Base-by-base conservation (phyloP, 2,329 filamentous ascomycete species). In the Phialophora macrospora region DNA sequence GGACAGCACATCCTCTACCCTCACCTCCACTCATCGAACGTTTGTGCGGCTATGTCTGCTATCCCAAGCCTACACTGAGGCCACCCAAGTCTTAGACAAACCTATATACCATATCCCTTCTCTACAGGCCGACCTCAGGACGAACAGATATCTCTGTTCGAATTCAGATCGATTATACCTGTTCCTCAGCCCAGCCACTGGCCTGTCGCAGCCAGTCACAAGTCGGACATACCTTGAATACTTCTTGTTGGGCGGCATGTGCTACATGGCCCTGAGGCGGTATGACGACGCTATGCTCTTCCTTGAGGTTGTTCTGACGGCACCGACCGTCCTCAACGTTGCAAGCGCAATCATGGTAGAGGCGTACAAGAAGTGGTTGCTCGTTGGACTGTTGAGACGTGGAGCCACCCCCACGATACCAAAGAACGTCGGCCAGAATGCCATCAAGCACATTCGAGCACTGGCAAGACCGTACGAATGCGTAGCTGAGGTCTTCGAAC, bases 311-410 rank as follows among this genome's bases (percentile, higher is more conserved):
- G 85, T 87, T 51, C 81, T 96, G 41, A 85, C 88, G 2, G 88
- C 88, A 64, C 91, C 93, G 0, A 81, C 83, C 0, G 82, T 81
- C 59, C 88, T 88, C 22, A 80, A 83, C 34, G 83, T 86, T 41
- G 82, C 87, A 12, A 94, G 89, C 76, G 89, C 88, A 75, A 83
- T 96, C 58, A 95, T 95, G 90, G 82, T 90, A 3, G 92, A 97
- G 70, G 91, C 92, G 5, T 94, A 96, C 81, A 96, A 94, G 79
- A 96, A 94, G 77, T 97, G 92, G 90, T 75, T 96, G 8, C 80
- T 99, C 17, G 84, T 93, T 9, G 87, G 88, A 60, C 82, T 97
- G 62, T 80, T 99, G 20, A 82, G 86, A 6, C 80, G 88, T 60
- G 93, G 93, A 70, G 85, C 82, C 72, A 80, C 81, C 4, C 79